These are phyloP conservation scores for Paracorniculantispora psalliotae DNA, from an alignment of 2,329 filamentous ascomycete species.

Conservation along the genomic window DNA sequence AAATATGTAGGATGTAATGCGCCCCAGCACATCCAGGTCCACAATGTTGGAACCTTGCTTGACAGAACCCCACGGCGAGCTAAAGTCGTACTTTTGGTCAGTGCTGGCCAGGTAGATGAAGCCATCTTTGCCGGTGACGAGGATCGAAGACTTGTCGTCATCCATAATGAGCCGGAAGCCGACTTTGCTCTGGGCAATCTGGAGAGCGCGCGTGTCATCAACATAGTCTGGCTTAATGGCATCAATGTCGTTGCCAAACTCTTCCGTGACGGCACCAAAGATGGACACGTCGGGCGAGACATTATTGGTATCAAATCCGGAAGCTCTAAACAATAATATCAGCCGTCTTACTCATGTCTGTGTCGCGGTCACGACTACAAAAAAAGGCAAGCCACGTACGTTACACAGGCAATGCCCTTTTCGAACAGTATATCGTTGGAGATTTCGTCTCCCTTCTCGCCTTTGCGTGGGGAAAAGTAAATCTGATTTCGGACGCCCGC, in stretches of 20 bases:
- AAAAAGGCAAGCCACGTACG: background rate
- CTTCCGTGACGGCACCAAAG: background rate
- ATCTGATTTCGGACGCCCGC: conserved; percentile 1
- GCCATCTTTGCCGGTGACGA: background rate
- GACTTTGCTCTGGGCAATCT: background rate
- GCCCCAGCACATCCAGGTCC: background rate
- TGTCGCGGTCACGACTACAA: too few relatives aligned
- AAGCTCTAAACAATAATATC: background rate
- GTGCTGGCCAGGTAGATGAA: background rate
- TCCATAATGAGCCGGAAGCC: conserved; percentile 27
- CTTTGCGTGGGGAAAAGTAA: background rate
- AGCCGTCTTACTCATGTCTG: background rate
- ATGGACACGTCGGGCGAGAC: background rate
- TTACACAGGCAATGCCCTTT: background rate
- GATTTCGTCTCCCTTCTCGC: background rate
- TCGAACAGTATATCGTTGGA: background rate
- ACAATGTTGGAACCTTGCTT: background rate
- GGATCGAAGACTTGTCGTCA: conserved; percentile 11
- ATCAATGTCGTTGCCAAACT: background rate
- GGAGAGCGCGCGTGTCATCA: background rate
- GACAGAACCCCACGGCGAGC: background rate
- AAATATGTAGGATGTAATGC: background rate
- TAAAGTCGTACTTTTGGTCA: background rate
- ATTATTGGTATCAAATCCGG: background rate
- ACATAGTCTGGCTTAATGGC: background rate